Percentiles rank a stretch among this genome's conserved stretches.
Evolutionary conservation across 441 rosid genomes (phyloP).

Genomic region (Euphorbia celastroides): DNA sequence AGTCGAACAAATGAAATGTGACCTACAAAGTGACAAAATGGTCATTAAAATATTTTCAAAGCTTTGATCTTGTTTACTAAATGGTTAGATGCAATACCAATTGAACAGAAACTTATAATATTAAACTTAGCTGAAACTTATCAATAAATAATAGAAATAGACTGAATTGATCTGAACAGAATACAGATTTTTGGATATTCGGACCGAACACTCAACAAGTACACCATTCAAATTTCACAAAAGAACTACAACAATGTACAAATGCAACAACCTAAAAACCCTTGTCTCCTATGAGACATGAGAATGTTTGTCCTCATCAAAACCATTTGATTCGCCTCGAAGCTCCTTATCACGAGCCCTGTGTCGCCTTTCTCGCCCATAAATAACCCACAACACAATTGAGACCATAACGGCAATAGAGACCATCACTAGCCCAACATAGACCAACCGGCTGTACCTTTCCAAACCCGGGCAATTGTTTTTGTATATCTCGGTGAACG

Average conservation of each 20-base stretch:
- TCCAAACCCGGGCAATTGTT: conserved; percentile 63
- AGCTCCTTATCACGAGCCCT: conserved; percentile 28
- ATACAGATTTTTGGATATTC: background rate
- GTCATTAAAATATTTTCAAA: too few relatives aligned
- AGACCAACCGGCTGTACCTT: conserved; percentile 55
- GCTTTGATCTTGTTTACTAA: too few relatives aligned
- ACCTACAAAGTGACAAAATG: too few relatives aligned
- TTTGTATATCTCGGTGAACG: conserved; percentile 49
- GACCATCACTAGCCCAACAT: conserved; percentile 61
- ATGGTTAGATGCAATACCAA: too few relatives aligned
- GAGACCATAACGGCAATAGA: conserved; percentile 86
- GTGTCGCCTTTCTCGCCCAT: conserved; percentile 56
- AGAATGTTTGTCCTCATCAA: conserved; percentile 17
- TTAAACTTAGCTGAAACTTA: too few relatives aligned
- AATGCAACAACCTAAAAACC: background rate
- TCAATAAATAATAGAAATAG: too few relatives aligned
- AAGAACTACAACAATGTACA: background rate
- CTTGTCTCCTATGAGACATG: background rate
- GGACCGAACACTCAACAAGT: background rate
- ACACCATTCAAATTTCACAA: too few relatives aligned
- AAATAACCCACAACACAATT: conserved; percentile 67
- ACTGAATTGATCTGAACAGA: too few relatives aligned
- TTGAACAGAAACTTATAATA: too few relatives aligned
- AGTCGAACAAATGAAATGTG: too few relatives aligned
- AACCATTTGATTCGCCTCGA: conserved; percentile 4